Base-by-base conservation (phyloP, 2,329 filamentous ascomycete genomes). In the Alternaria conjuncta region DNA sequence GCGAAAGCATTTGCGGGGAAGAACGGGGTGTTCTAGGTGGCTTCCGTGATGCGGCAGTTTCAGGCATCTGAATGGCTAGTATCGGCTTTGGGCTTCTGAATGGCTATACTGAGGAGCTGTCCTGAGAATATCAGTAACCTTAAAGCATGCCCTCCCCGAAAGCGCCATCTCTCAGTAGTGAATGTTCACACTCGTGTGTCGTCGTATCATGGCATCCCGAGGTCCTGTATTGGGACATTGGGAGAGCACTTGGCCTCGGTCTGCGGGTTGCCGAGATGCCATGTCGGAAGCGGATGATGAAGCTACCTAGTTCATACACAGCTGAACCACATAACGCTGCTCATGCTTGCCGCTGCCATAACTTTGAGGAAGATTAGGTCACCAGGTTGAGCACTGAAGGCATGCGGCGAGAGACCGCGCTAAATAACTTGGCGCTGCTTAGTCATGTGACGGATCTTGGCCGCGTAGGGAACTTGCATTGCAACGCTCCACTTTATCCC, bases 401-500 rank as follows among this genome's bases (percentile, higher is more conserved):
- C 32, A 41, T 41, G 32, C 32, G 32, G 32, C 45, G 12, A 30
- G 6, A 18, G 25, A 36, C 30, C 12, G 20, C 62, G 55, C 54
- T 64, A 64, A 58, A 58, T 55, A 25, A 18, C 58, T 64, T 64
- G 57, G 62, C 58, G 23, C 41, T n/a, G 62, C 44, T 64, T 64
- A 64, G 58, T 64, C 61, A 64, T 49, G 23, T 18, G 23, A 51
- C 36, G 18, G 41, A 44, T 53, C 59, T 65, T 62, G 63, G 45
- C 63, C 23, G 44, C 56, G 55, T 47, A 63, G 58, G 60, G 60
- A 56, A 60, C 56, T 45, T 43, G 57, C 51, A 55, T 45, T 43
- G 44, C 51, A 53, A 49, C 59, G 58, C 62, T 65, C 60, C 60
- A 65, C 63, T 59, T 57, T 65, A 62, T 56, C 55, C 55, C 60